A percentile compares a stretch with the other conserved stretches of the same genome.
phyloP scores from a whole-genome alignment of 768 basidiomycete genomes.

The Hericium alpestre region DNA sequence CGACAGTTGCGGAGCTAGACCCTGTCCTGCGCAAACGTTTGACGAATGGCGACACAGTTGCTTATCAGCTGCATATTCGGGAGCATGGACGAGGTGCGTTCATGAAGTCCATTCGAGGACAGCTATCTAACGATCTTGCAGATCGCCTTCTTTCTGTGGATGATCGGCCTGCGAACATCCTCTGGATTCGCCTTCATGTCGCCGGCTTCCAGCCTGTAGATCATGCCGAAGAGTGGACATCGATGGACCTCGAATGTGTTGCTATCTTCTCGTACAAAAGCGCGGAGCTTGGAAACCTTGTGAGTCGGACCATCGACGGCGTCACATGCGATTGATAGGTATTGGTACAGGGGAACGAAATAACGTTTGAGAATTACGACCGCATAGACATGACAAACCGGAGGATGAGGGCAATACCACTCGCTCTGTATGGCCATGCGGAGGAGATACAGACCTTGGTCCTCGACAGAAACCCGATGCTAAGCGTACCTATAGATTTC shows the following conservation, averaged over 20 bases:
- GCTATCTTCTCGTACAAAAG: slow-evolving; percentile 89
- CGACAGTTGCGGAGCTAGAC: slow-evolving; percentile 61
- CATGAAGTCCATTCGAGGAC: not conserved
- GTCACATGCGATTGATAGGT: not conserved
- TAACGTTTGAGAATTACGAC: slow-evolving; percentile 60
- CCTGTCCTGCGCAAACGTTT: slow-evolving; percentile 50
- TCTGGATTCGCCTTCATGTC: slow-evolving; percentile 73
- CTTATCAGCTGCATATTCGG: slow-evolving; percentile 62
- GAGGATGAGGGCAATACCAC: slow-evolving; percentile 79
- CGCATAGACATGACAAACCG: slow-evolving; percentile 72
- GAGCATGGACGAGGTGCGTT: slow-evolving; percentile 64
- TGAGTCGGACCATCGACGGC: slow-evolving; percentile 24
- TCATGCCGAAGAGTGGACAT: slow-evolving; percentile 45
- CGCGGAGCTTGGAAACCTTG: slow-evolving; percentile 51
- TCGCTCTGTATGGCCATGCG: slow-evolving; percentile 74
- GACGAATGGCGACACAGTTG: slow-evolving; percentile 38
- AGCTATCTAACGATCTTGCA: slow-evolving; percentile 21
- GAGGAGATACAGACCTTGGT: slow-evolving; percentile 76
- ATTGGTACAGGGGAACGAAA: slow-evolving; percentile 54
- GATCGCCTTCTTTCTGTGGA: slow-evolving; percentile 77
- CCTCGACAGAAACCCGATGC: slow-evolving; percentile 88
- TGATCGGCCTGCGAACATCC: slow-evolving; percentile 79
- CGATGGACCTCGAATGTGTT: slow-evolving; percentile 69
- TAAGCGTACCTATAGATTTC: slow-evolving; percentile 94
- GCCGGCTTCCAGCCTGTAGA: slow-evolving; percentile 83